A percentile compares a stretch with the other conserved stretches of the same genome.
These are phyloP conservation scores for Alectoria sarmentosa DNA, from an alignment of 495 filamentous ascomycete species.

Conservation along the genomic window DNA sequence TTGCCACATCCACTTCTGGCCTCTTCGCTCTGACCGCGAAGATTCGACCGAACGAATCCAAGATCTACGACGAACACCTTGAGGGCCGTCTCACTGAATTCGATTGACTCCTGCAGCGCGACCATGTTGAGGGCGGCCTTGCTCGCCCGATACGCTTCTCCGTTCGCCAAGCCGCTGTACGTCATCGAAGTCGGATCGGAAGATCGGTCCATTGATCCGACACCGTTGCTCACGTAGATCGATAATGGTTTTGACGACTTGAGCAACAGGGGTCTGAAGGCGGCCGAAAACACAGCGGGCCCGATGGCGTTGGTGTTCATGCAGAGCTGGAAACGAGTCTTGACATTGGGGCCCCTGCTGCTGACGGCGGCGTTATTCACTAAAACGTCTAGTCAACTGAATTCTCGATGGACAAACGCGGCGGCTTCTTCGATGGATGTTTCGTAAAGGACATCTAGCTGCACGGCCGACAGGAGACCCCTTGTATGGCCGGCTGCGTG, in stretches of 20 bases:
- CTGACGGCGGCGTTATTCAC: constrained; percentile 30
- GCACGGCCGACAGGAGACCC: constrained; percentile 21
- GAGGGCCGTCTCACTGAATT: too few species aligned
- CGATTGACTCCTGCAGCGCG: background rate
- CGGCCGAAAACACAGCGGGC: constrained; percentile 27
- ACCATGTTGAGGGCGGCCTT: constrained; percentile 10
- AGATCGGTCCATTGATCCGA: constrained; percentile 4
- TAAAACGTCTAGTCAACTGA: constrained; percentile 30
- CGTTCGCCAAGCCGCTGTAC: background rate
- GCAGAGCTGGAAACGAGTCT: constrained; percentile 2
- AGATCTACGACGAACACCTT: too few species aligned
- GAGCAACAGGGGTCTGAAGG: constrained; percentile 30
- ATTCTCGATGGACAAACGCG: constrained; percentile 23
- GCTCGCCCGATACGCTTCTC: constrained; percentile 2
- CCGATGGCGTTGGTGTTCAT: constrained; percentile 32
- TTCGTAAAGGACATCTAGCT: constrained; percentile 32
- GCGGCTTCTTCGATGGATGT: constrained; percentile 28
- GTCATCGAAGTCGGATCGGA: background rate
- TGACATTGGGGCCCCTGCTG: constrained; percentile 9
- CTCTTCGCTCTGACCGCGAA: too few species aligned
- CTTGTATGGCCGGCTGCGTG: constrained; percentile 18
- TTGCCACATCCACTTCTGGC: too few species aligned
- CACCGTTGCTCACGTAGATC: constrained; percentile 29
- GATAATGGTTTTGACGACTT: constrained; percentile 27
- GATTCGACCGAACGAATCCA: too few species aligned